A percentile compares a stretch with the other conserved stretches of the same genome.
Conservation (phyloP, 2,329 filamentous ascomycete species). For the Myotisia sp. region DNA sequence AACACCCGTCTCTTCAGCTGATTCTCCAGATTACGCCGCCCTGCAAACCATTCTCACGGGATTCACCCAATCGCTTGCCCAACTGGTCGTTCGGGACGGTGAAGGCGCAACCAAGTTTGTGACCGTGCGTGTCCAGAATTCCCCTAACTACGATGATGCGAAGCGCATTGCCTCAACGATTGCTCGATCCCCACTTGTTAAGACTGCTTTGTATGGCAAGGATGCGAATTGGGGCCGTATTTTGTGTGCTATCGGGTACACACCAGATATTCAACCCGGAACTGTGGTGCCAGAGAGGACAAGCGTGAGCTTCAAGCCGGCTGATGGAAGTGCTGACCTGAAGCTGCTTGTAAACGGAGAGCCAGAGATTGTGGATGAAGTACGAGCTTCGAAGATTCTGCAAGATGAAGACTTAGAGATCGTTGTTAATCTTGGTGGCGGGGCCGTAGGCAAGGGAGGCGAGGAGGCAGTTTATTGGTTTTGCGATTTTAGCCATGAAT, state of each 20-base stretch:
- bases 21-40: conserved; percentile 48
- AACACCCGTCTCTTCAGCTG: conserved; percentile 40
- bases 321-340: conserved; percentile 42
- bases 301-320: conserved; percentile 47
- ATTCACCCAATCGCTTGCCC: conserved; percentile 72
- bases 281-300: conserved; percentile 42
- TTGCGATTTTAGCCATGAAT: conserved; percentile 55
- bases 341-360: conserved; percentile 47
- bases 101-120: conserved; percentile 98
- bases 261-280: conserved; percentile 33
- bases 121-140: conserved; percentile 69
- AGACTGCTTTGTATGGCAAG: conserved; percentile 91
- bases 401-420: conserved; percentile 51
- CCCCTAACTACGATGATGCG: conserved; percentile 54
- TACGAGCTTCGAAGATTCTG: conserved; percentile 43
- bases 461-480: conserved; percentile 49
- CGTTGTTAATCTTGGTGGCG: conserved; percentile 43
- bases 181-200: conserved; percentile 81
- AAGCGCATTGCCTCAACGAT: conserved; percentile 75
- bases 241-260: conserved; percentile 82
- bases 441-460: conserved; percentile 27
- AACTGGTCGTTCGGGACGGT: conserved; percentile 88
- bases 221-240: conserved; percentile 99
- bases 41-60: conserved; percentile 57
- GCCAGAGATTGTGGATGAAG: conserved; percentile 48